Conservation (phyloP, 768 basidiomycete species). For the Pulveroboletus sp. region DNA sequence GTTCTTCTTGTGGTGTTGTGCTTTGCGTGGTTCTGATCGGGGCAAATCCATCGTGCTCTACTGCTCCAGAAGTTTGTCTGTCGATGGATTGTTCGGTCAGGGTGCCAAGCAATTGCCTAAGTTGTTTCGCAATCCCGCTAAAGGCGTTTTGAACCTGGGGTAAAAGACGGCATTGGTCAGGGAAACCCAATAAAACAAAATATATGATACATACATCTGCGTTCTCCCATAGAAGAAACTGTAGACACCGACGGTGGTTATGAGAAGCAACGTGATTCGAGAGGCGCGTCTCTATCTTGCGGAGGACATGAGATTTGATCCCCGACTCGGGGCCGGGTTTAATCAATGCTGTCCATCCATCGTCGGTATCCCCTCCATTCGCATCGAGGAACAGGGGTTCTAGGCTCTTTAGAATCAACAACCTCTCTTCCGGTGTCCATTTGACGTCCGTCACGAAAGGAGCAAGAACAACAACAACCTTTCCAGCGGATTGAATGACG, state of each 20-base stretch:
- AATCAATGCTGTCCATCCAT: slow-evolving; percentile 47
- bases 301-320: slow-evolving; percentile 55
- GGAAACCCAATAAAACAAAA: neutral
- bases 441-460: slow-evolving; percentile 36
- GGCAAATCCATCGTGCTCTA: slow-evolving; percentile 57
- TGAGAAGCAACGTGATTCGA: slow-evolving; percentile 5
- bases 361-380: slow-evolving; percentile 24
- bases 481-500: slow-evolving; percentile 61
- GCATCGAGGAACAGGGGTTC: slow-evolving; percentile 55
- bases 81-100: slow-evolving; percentile 23
- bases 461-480: slow-evolving; percentile 43
- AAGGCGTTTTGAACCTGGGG: slow-evolving; percentile 53
- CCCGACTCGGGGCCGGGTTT: slow-evolving; percentile 49
- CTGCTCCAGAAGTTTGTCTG: slow-evolving; percentile 26
- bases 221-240: slow-evolving; percentile 62
- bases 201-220: slow-evolving; percentile 53
- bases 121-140: slow-evolving; percentile 20
- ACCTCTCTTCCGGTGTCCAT: slow-evolving; percentile 63
- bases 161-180: neutral
- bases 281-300: slow-evolving; percentile 26
- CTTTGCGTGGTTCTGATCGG: slow-evolving; percentile 42
- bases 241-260: slow-evolving; percentile 39
- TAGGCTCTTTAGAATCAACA: slow-evolving; percentile 60
- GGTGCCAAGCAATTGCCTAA: slow-evolving; percentile 43
- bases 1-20: slow-evolving; percentile 29